Evolutionary conservation across 331 rosid species (phyloP).

Genomic region (Quercus tomentella): DNA sequence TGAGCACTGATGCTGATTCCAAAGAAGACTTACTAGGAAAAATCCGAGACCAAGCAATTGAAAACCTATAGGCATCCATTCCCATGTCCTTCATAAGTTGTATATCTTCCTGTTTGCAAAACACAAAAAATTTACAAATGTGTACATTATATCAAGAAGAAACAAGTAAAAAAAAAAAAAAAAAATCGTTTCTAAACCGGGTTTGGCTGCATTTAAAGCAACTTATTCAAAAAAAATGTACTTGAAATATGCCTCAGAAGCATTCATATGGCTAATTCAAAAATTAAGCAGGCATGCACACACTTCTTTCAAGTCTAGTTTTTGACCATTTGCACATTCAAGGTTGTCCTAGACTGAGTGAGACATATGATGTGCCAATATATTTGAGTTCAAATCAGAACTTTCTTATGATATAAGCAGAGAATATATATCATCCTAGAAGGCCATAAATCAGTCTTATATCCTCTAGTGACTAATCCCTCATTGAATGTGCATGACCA

Average conservation of each 20-base stretch:
- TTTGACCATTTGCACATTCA: neutral
- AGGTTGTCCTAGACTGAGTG: neutral
- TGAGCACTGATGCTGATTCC: neutral
- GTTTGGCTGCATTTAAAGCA: neutral
- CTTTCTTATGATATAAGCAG: neutral
- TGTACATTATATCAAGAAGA: neutral
- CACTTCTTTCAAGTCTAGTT: neutral
- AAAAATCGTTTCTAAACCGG: neutral
- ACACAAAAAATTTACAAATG: neutral
- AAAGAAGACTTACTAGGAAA: slow-evolving; percentile 58
- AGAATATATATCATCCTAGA: neutral
- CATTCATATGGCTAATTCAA: neutral
- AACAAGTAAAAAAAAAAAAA: neutral
- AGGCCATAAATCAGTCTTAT: neutral
- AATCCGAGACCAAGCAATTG: slow-evolving; percentile 92
- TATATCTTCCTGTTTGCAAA: slow-evolving; percentile 66
- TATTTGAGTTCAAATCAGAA: neutral
- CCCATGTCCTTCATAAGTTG: slow-evolving; percentile 89
- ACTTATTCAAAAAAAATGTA: neutral
- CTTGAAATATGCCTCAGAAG: neutral
- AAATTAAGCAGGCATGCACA: neutral
- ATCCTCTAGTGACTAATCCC: neutral
- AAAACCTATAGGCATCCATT: slow-evolving; percentile 85
- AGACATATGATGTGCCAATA: neutral
- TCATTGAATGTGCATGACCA: neutral